Conservation (phyloP, 129 eudicot species). For the Flaveria robusta region DNA sequence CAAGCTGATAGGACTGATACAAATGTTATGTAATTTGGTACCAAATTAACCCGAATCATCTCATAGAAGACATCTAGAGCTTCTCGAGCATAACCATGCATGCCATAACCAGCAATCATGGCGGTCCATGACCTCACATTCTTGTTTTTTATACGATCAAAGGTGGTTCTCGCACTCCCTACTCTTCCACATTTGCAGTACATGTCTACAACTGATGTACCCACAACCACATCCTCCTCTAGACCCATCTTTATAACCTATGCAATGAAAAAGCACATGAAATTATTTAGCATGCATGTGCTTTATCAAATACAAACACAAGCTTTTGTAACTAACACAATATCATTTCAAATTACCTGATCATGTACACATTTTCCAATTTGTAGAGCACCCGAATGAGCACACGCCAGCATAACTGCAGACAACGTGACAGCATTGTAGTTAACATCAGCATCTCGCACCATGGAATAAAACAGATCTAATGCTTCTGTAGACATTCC, state of each 20-base stretch:
- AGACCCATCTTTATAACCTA: slow-evolving; percentile 54
- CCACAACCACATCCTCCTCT: slow-evolving; percentile 48
- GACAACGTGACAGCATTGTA: slow-evolving; percentile 51
- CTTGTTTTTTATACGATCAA: slow-evolving; percentile 41
- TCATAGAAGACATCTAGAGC: slow-evolving; percentile 51
- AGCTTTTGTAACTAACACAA: neutral
- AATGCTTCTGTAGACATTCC: slow-evolving; percentile 47
- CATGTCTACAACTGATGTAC: slow-evolving; percentile 60
- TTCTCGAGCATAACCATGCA: slow-evolving; percentile 59
- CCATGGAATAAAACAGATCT: slow-evolving; percentile 36
- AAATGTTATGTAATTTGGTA: slow-evolving; percentile 58
- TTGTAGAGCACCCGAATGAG: slow-evolving; percentile 51
- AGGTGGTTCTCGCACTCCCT: slow-evolving; percentile 43
- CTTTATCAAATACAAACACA: neutral
- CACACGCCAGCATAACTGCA: slow-evolving; percentile 54
- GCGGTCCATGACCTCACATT: slow-evolving; percentile 62
- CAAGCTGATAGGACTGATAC: slow-evolving; percentile 61
- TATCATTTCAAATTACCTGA: slow-evolving; percentile 38
- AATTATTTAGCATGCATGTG: slow-evolving; percentile 8
- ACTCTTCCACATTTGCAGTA: slow-evolving; percentile 62
- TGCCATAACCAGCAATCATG: slow-evolving; percentile 57
- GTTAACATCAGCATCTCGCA: slow-evolving; percentile 31
- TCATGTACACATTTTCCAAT: slow-evolving; percentile 54
- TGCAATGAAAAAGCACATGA: neutral
- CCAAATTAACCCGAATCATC: slow-evolving; percentile 39